Evolutionary conservation across 106 monocot genomes (phyloP).

Genomic region (Chionographis japonica): DNA sequence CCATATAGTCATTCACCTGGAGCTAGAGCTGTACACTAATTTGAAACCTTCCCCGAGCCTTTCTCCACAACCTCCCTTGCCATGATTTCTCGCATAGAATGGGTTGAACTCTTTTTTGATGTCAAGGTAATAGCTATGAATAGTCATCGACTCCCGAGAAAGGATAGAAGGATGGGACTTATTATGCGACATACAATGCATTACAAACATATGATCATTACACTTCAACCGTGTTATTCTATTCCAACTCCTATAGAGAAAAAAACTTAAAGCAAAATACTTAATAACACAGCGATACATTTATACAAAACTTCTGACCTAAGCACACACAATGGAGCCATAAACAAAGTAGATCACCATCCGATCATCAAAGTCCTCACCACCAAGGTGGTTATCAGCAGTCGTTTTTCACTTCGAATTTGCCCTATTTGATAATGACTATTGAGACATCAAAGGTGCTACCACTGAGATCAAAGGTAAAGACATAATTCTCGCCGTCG

Average conservation of each 20-base stretch:
- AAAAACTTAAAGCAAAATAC: constrained; percentile 4
- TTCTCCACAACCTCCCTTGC: too few species aligned
- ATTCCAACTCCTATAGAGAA: constrained; percentile 7
- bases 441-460: constrained; percentile 61
- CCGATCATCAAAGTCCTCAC: constrained; percentile 65
- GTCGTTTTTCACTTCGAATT: constrained; percentile 67
- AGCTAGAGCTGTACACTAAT: too few species aligned
- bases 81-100: too few species aligned
- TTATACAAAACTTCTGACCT: background rate
- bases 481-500: constrained; percentile 49
- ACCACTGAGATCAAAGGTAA: constrained; percentile 65
- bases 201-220: constrained; percentile 8
- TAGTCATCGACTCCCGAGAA: too few species aligned
- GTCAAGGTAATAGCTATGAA: too few species aligned
- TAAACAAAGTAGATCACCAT: constrained; percentile 55
- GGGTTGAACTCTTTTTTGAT: too few species aligned
- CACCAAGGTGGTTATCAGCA: constrained; percentile 64
- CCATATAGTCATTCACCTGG: too few species aligned
- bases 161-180: too few species aligned
- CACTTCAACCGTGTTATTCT: constrained; percentile 9
- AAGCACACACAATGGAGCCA: too few species aligned
- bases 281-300: background rate
- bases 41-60: too few species aligned
- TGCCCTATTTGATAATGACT: constrained; percentile 55
- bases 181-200: constrained; percentile 10